Base-by-base conservation (phyloP, 805 yeast species). In the Yamadazyma paraphyllophila region DNA sequence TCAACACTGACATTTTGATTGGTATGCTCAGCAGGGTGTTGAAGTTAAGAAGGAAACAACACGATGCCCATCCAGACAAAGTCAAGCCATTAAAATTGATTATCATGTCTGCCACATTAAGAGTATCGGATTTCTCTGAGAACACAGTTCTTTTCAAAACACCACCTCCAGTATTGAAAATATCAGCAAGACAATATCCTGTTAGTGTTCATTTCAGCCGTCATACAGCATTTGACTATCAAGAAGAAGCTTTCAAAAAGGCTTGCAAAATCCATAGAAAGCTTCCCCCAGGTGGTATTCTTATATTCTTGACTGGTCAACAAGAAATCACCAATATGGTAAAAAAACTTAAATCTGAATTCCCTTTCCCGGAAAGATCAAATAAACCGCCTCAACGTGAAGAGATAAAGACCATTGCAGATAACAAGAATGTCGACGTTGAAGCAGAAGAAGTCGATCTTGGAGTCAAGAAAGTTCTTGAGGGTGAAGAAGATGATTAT, bases 71-170 rank as follows among this genome's bases (percentile, higher is more conserved):
- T 51, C 82, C 86, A 1, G 35, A 43, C 0, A 71, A 67, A 25
- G 31, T 15, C 11, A 80, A 76, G 50, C 90, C 85, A 10, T 71
- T 94, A 48, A 94, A 92, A 62, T 66, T 94, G 47, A 78, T 94
- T 24, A 84, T 94, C 56, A 94, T 94, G 99, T 91, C 98, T 36
- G 99, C 99, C 13, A 94, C 99, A 0, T 74, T 94, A 48, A 76
- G 98, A 56, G 98, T 94, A 0, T 69, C 92, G 12, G 99, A 94
- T 63, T 94, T 94, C 60, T 81, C 96, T 43, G 96, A 90, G 57
- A 94, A 94, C 62, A 61, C 65, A 12, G 66, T 74, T 1, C 69
- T 95, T 27, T 94, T 95, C 58, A 64, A 73, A 13, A 56, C 59
- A 0, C 82, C 87, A 0, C 99, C 99, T 1, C 99, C 99, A 2